phyloP scores from a whole-genome alignment of 176 grass and related monocot genomes.

The Rhynchospora breviuscula region DNA sequence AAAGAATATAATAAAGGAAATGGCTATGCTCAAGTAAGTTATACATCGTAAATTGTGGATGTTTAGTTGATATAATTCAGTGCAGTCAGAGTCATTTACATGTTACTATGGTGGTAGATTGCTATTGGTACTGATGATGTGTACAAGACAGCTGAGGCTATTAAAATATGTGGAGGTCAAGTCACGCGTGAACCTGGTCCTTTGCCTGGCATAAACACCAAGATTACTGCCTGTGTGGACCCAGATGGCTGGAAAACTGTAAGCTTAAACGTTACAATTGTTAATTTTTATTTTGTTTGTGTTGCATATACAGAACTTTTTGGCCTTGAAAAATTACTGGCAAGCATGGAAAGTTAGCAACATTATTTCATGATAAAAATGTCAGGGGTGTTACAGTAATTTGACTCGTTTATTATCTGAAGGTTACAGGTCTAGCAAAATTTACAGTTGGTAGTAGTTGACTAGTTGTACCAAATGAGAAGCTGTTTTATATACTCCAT shows the following conservation, averaged over 20 bases:
- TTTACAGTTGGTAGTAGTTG: background rate
- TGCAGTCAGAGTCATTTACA: background rate
- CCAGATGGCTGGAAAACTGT: conserved; percentile 98
- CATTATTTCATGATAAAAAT: background rate
- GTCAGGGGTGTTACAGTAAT: background rate
- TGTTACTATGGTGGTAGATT: conserved; percentile 43
- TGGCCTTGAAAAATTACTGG: conserved; percentile 15
- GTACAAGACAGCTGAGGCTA: conserved; percentile 79
- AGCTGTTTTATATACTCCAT: background rate
- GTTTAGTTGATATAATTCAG: conserved; percentile 11
- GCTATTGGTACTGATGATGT: conserved; percentile 98
- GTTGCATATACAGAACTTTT: background rate
- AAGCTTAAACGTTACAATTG: conserved; percentile 29
- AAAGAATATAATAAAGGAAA: conserved; percentile 87
- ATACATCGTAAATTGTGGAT: conserved; percentile 8
- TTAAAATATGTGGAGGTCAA: conserved; percentile 63
- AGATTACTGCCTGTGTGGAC: conserved; percentile 86
- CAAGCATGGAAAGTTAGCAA: too few relatives aligned
- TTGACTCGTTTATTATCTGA: background rate
- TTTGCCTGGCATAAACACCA: conserved; percentile 88
- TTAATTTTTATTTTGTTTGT: conserved; percentile 4
- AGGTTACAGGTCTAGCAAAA: background rate
- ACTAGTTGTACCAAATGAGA: background rate
- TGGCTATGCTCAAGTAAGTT: conserved; percentile 88
- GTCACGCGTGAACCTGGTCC: conserved; percentile 86